Evolutionary conservation across 257 asterid genomes (phyloP), one percentile per base, ranked within the genome.

Genomic region (Fraxinus excelsior): DNA sequence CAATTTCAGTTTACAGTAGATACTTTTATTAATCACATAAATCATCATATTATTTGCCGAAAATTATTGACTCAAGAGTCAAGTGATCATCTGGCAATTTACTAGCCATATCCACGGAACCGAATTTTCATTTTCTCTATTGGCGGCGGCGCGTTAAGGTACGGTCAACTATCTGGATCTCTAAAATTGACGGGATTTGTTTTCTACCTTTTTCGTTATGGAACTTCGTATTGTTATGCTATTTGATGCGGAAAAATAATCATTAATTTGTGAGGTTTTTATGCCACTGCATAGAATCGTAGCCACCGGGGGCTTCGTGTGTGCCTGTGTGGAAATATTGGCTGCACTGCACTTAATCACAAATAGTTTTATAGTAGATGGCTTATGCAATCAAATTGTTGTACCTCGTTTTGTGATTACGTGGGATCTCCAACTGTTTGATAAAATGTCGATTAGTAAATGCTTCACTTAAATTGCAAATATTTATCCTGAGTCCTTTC

Each of bases 381-480:
- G 32, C 32, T 60, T 56, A n/a, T n/a, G 65, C 28, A 56, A 56
- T n/a, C 12, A 8, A n/a, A 46, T 56, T 56, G 4, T 42, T 42
- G 49, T 12, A 11, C 49, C 49, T 42, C 49, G 49, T 42, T 42
- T 42, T 42, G 16, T 2, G 49, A 10, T 42, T 42, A 10, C 49
- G 2, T 25, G 7, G 51, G 80, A 28, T 28, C 79, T 34, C 84
- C 79, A 85, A 7, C 69, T 85, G 86, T 85, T 85, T 72, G 88
- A 82, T 19, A 38, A 82, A 85, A 82, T 82, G 88, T 18, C 70
- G 56, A 32, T 73, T n/a, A 73, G 21, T 67, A 60, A 53, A 38
- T 80, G 75, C 34, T 56, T 66, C 32, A 5, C 25, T 18, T 67
- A 32, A 26, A 42, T 37, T 29, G 19, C 14, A 7, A 13, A 23